Conservation (phyloP, 2,329 filamentous ascomycete species). For the Penicillium crustosum region DNA sequence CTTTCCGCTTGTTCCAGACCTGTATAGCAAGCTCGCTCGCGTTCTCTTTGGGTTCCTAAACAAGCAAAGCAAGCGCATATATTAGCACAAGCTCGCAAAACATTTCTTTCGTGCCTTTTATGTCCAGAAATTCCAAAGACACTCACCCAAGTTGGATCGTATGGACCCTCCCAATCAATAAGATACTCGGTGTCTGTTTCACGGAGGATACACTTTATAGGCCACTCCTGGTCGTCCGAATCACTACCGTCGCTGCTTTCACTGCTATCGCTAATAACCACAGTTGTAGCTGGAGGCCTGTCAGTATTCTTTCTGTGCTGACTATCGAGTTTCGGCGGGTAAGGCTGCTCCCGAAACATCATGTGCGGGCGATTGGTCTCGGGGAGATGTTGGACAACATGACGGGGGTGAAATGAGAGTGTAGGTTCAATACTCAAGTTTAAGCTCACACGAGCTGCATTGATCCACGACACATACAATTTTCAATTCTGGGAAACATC, state of each 20-base stretch:
- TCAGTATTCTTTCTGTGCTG: conserved; percentile 17
- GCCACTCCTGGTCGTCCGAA: conserved; percentile 34
- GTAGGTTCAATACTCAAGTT: conserved; percentile 3
- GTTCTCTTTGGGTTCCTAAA: conserved; percentile 38
- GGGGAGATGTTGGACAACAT: conserved; percentile 5
- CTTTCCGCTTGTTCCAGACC: conserved; percentile 32
- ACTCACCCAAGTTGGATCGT: conserved; percentile 42
- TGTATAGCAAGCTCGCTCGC: conserved; percentile 33
- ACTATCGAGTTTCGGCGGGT: conserved; percentile 8
- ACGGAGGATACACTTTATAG: conserved; percentile 39
- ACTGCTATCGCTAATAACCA: conserved; percentile 4
- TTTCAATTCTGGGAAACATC: conserved; percentile 4
- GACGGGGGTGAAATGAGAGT: conserved; percentile 5
- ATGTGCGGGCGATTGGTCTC: conserved; percentile 5
- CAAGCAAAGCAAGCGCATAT: background rate
- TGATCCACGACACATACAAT: conserved; percentile 6
- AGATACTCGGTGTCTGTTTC: conserved; percentile 38
- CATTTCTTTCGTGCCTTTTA: background rate
- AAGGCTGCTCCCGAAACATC: conserved; percentile 2
- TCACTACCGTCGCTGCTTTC: conserved; percentile 9
- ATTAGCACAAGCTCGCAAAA: background rate
- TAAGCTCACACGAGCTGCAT: conserved; percentile 2
- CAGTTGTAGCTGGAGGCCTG: conserved; percentile 14
- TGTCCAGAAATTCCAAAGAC: background rate
- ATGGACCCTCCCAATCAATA: conserved; percentile 42